phyloP scores from a whole-genome alignment of 805 yeast genomes.

The Naumovozyma baii region DNA sequence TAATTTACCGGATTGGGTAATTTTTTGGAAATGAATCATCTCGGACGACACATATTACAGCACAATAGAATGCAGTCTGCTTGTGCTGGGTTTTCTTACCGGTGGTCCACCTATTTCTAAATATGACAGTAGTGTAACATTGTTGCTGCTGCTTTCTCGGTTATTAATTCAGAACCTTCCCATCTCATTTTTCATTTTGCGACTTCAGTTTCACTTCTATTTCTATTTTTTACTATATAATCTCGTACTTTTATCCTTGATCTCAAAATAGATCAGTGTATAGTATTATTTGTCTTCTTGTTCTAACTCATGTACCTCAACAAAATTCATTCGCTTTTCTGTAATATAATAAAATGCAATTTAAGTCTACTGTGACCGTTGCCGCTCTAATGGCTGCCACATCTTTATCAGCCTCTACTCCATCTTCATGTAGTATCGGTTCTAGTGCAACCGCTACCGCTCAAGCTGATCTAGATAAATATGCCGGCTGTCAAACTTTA shows the following conservation, averaged over 20 bases:
- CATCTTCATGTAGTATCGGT: slow-evolving; percentile 57
- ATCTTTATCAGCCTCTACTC: slow-evolving; percentile 24
- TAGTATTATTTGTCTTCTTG: no score
- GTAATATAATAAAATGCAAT: slow-evolving; percentile 1
- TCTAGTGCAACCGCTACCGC: slow-evolving; percentile 62
- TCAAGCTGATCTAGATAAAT: slow-evolving; percentile 66
- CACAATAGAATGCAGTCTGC: no score
- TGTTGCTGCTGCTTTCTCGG: neutral
- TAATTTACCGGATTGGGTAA: neutral
- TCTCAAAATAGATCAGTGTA: no score
- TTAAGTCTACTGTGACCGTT: slow-evolving; percentile 1
- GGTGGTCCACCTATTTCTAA: no score
- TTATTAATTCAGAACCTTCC: neutral
- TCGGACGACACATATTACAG: no score
- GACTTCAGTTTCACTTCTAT: no score
- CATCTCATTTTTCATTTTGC: neutral
- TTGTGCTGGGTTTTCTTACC: no score
- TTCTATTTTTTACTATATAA: neutral
- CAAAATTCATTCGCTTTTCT: neutral
- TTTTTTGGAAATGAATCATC: no score
- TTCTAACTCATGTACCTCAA: no score
- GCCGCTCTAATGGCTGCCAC: neutral
- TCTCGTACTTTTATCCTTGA: neutral
- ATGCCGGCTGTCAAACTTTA: slow-evolving; percentile 66
- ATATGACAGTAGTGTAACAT: no score